These are phyloP conservation scores for Lepidopterella palustris DNA, from an alignment of 495 filamentous ascomycete genomes.

Conservation along the genomic window DNA sequence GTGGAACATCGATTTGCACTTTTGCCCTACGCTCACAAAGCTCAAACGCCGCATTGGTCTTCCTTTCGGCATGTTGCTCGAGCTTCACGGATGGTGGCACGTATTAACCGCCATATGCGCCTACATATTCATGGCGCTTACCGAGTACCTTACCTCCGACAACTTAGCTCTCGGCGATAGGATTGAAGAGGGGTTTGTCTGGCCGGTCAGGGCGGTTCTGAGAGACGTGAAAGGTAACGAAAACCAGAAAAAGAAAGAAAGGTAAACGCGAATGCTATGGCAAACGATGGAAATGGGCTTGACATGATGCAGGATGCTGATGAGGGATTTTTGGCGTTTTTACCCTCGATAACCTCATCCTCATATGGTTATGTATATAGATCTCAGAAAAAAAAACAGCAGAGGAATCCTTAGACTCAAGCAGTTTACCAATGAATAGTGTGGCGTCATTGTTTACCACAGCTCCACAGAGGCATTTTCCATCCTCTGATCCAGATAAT, in stretches of 20 bases:
- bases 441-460: too few relatives aligned
- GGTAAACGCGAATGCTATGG: background rate
- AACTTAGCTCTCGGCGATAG: conserved; percentile 17
- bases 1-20: conserved; percentile 47
- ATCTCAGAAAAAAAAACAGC: too few relatives aligned
- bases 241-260: background rate
- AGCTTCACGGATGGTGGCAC: conserved; percentile 52
- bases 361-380: too few relatives aligned
- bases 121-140: conserved; percentile 31
- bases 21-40: conserved; percentile 37
- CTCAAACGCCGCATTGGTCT: conserved; percentile 40
- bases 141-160: conserved; percentile 29
- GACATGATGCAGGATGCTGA: too few relatives aligned
- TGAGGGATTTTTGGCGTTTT: too few relatives aligned
- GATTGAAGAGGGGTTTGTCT: conserved; percentile 23
- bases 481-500: too few relatives aligned
- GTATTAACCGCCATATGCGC: conserved; percentile 45
- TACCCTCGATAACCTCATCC: too few relatives aligned
- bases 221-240: conserved; percentile 11
- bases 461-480: too few relatives aligned
- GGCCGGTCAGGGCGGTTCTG: conserved; percentile 18
- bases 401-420: too few relatives aligned
- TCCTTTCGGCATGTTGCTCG: conserved; percentile 49
- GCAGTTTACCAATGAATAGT: too few relatives aligned
- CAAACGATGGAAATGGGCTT: background rate